Evolutionary conservation across 192 early-diverging fungal genomes (phyloP), one percentile per base, ranked within the genome.

Genomic region (Chytriomyces sp.): DNA sequence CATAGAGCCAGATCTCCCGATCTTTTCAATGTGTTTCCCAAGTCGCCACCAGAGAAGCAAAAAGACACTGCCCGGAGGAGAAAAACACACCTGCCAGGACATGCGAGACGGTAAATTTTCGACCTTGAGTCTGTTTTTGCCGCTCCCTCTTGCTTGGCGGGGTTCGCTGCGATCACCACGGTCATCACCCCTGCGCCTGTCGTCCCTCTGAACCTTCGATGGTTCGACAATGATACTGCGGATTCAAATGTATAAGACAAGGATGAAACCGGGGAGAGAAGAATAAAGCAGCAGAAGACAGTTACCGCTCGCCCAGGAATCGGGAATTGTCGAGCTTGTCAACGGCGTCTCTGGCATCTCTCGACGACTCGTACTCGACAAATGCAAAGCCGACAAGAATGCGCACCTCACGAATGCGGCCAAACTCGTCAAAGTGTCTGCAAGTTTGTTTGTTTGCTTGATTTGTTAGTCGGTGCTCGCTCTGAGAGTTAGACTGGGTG

Each of bases 261-360:
- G 35, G 35, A 35, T 35, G 4, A 35, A 35, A 35, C 35, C 35
- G 35, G 35, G 3, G n/a, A n/a, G n/a, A n/a, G 35, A 1, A n/a
- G 57, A 23, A 28, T 0, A 28, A 65, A 26, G 20, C n/a, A 65
- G 64, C 64, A 65, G 20, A 35, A 35, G 35, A 35, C 49, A 11
- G 10, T 24, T 86, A 93, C 93, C 94, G 89, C 81, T 96, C 93
- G 44, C 94, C 94, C 77, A 94, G 82, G 68, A 95, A 98, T 45
- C 89, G 83, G 53, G 88, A 90, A 75, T 90, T 93, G 76, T 97
- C 89, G 79, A 94, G 88, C 67, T 93, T 89, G 60, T 94, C 88
- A 67, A 98, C 92, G 35, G 92, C 94, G 86, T 97, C 94, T 61
- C 93, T 87, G 61, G 96, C 96, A 86, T 98, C 96, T 66, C 91